Base-by-base conservation (phyloP, 805 yeast species). In the Monosporozyma aerobia region DNA sequence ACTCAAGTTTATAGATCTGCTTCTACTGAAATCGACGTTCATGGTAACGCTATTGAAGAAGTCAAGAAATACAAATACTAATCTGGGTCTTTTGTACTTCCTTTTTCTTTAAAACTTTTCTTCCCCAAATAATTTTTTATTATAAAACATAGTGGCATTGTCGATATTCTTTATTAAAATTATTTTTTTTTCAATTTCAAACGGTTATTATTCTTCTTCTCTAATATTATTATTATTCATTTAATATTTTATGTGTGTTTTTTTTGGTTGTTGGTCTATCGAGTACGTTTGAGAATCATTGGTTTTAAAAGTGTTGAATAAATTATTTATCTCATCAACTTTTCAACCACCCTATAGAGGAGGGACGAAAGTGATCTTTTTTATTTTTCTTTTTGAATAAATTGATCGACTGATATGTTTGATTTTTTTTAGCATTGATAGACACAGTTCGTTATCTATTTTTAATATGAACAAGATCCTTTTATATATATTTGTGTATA, bases 1-100 rank as follows among this genome's bases (percentile, higher is more conserved):
- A 73, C 74, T 49, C 69, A 73, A 59, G 71, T 73, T 63, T 73
- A 73, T 65, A 72, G 77, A 61, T 69, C 73, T 52, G 69, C 63
- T 52, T 65, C 69, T 39, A 66, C 69, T 33, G 71, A 68, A 49
- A 56, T 68, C 44, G 69, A 65, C 53, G 57, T 64, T 49, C 63
- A 64, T 39, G 69, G 69, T 47, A 63, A 59, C 51, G 58, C 63
- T 14, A 64, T 63, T 48, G 60, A 55, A 49, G 70, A 65, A 47
- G 59, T 68, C 52, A 65, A 68, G 56, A 65, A 64, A 41, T 68
- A 61, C 59, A 67, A 66, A 54, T 65, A 67, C 51, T 65, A 53
- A 57, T 45, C 11, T 1, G 19, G 2, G 9, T 30, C 9, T 4
- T 22, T 27, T 44, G 48, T 41, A 39, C 39, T 47, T 22, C 39